These are phyloP conservation scores for Mycena olivaceomarginata DNA, from an alignment of 768 basidiomycete species.

Conservation along the genomic window DNA sequence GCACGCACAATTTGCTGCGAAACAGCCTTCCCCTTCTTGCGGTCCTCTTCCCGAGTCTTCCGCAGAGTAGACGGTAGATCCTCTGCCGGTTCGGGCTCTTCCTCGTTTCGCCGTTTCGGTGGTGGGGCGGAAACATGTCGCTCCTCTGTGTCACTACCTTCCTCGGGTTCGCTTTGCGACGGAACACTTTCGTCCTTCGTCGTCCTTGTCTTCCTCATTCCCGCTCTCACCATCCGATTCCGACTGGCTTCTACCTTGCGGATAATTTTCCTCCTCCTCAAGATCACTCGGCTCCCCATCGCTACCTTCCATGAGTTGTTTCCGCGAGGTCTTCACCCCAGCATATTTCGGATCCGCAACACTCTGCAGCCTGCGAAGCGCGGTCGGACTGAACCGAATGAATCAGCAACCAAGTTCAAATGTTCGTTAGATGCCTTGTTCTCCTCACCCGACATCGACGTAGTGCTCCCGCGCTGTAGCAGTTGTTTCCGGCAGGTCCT, in stretches of 20 bases:
- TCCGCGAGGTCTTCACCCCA: constrained; percentile 79
- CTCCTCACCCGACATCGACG: constrained; percentile 85
- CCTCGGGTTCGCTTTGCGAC: constrained; percentile 46
- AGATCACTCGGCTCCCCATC: constrained; percentile 52
- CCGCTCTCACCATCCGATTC: constrained; percentile 34
- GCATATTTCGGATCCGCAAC: constrained; percentile 88
- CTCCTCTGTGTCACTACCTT: constrained; percentile 43
- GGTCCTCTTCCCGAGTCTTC: constrained; percentile 80
- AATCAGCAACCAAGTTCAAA: not conserved
- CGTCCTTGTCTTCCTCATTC: constrained; percentile 35
- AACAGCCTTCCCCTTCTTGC: constrained; percentile 90
- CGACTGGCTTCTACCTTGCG: constrained; percentile 43
- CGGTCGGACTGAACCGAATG: constrained; percentile 73
- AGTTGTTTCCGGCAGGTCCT: constrained; percentile 56
- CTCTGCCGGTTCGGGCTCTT: constrained; percentile 49
- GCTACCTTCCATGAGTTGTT: constrained; percentile 69
- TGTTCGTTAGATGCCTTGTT: constrained; percentile 22
- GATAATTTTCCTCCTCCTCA: constrained; percentile 52
- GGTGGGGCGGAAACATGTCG: constrained; percentile 31
- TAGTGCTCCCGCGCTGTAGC: constrained; percentile 82
- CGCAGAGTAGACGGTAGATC: constrained; percentile 73
- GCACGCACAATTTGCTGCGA: constrained; percentile 86
- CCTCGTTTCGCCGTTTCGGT: constrained; percentile 16
- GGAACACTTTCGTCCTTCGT: constrained; percentile 39
- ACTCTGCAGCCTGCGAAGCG: constrained; percentile 78